These are phyloP conservation scores for Neurospora intermedia DNA, from an alignment of 495 filamentous ascomycete species.

Conservation along the genomic window DNA sequence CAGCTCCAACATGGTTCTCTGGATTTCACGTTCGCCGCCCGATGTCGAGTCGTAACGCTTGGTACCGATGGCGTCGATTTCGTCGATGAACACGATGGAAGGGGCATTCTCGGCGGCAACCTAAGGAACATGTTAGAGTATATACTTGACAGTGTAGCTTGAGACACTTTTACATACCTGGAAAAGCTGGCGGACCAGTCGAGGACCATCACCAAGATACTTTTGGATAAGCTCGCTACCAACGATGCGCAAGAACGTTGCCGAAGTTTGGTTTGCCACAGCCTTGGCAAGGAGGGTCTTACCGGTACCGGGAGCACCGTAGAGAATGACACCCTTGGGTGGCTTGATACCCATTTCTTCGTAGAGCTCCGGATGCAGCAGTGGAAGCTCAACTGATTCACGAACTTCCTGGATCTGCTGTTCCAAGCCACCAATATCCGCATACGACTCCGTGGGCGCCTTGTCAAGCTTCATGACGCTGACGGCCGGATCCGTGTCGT, in stretches of 20 bases:
- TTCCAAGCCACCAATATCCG: slow-evolving; percentile 95
- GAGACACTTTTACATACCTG: slow-evolving; percentile 38
- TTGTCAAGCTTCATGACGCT: slow-evolving; percentile 99
- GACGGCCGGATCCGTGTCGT: slow-evolving; percentile 91
- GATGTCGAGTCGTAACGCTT: slow-evolving; percentile 98
- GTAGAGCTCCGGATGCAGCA: slow-evolving; percentile 95
- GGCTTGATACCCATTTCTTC: slow-evolving; percentile 99
- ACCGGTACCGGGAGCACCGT: slow-evolving; percentile 92
- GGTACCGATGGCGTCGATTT: slow-evolving; percentile 98
- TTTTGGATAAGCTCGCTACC: slow-evolving; percentile 98
- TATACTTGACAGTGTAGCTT: neutral
- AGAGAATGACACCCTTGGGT: slow-evolving; percentile 98
- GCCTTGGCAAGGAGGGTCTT: slow-evolving; percentile 97
- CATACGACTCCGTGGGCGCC: slow-evolving; percentile 95
- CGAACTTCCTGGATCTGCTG: slow-evolving; percentile 94
- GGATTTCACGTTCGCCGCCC: slow-evolving; percentile 93
- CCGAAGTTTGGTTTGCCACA: slow-evolving; percentile 96
- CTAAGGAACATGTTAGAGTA: slow-evolving; percentile 24
- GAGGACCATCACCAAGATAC: slow-evolving; percentile 92
- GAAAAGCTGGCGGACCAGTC: slow-evolving; percentile 94
- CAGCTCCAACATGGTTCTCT: slow-evolving; percentile 97
- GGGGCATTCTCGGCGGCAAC: slow-evolving; percentile 94
- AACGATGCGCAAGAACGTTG: slow-evolving; percentile 96
- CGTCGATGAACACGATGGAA: slow-evolving; percentile 98
- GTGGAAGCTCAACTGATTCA: slow-evolving; percentile 90